phyloP scores from a whole-genome alignment of 2,329 filamentous ascomycete genomes.

The Sporothrix pseudoabietina region DNA sequence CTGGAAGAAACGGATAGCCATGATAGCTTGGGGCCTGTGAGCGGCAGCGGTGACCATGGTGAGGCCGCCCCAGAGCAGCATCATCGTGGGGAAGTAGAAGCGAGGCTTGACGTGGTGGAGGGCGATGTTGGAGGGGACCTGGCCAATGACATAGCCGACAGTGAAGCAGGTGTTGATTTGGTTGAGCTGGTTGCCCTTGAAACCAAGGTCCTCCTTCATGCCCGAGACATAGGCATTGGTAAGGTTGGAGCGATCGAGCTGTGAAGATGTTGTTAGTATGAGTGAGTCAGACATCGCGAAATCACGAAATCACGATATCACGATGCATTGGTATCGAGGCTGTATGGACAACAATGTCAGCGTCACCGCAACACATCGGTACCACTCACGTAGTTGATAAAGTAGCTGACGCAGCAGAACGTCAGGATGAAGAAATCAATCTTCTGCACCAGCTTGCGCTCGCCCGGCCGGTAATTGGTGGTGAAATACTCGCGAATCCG shows the following conservation, averaged over 20 bases:
- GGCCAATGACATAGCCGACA: constrained; percentile 55
- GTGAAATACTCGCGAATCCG: constrained; percentile 33
- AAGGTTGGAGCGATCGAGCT: constrained; percentile 56
- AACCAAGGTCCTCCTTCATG: constrained; percentile 54
- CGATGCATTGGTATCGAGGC: too few species aligned
- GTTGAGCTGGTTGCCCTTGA: constrained; percentile 54
- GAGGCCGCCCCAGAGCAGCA: constrained; percentile 64
- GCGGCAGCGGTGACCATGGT: constrained; percentile 63
- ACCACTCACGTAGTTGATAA: constrained; percentile 54
- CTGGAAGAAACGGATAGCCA: constrained; percentile 61
- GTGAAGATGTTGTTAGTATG: not conserved
- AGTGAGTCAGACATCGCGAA: not conserved
- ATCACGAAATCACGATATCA: not conserved
- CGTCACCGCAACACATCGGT: not conserved
- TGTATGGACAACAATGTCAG: too few species aligned
- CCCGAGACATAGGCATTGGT: constrained; percentile 59
- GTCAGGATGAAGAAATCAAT: constrained; percentile 64
- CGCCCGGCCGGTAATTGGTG: constrained; percentile 36
- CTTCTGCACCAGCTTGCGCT: constrained; percentile 38
- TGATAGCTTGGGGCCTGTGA: constrained; percentile 56
- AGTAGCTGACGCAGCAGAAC: constrained; percentile 63
- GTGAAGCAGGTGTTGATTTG: constrained; percentile 57
- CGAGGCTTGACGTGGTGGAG: constrained; percentile 65
- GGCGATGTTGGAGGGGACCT: constrained; percentile 63
- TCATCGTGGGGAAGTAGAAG: constrained; percentile 65